Evolutionary conservation across 2,329 filamentous ascomycete genomes (phyloP), one percentile per base, ranked within the genome.

Genomic region (Ophioceras dolichostomum): DNA sequence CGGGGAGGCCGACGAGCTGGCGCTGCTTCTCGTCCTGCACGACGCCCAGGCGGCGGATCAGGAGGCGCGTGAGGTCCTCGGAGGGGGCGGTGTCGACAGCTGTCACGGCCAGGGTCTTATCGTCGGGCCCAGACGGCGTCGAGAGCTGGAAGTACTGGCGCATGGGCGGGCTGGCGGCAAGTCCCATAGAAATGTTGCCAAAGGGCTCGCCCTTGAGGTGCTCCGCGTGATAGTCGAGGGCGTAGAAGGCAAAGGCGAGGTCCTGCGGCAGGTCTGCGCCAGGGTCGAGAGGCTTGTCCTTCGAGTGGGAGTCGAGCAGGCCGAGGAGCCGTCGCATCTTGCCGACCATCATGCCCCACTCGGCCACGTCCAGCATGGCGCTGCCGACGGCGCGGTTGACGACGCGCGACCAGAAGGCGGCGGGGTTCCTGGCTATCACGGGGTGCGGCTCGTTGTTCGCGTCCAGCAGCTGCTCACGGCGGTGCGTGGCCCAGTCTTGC

Each of bases 171-270:
- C 31, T 21, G 34, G 43, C 26, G 37, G 39, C 17, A 9, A 37
- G 35, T 8, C 35, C 35, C 35, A 37, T 37, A 20, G 35, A 29
- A 30, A 39, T 33, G 32, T 34, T 39, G 21, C 18, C 24, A 19
- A 39, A 33, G 17, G 37, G 37, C 14, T 21, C 37, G n/a, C 21
- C 32, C 37, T 39, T 33, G 31, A 39, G 39, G 37, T 41, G 36
- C 37, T 31, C 30, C 13, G 41, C 16, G 34, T 45, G 43, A 32
- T 45, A 36, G 35, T 38, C 42, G 10, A 45, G 43, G 4, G 38
- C 39, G 30, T 45, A 45, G 10, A 45, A 37, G 18, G 43, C 37
- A 16, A 45, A 35, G 1, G 37, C 17, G 10, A 45, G 37, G 9
- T 45, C 43, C 10, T 31, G 32, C 7, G 43, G 43, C 9, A 43